These are phyloP conservation scores for Penicillium hordei DNA, from an alignment of 2,329 filamentous ascomycete species.

Conservation along the genomic window DNA sequence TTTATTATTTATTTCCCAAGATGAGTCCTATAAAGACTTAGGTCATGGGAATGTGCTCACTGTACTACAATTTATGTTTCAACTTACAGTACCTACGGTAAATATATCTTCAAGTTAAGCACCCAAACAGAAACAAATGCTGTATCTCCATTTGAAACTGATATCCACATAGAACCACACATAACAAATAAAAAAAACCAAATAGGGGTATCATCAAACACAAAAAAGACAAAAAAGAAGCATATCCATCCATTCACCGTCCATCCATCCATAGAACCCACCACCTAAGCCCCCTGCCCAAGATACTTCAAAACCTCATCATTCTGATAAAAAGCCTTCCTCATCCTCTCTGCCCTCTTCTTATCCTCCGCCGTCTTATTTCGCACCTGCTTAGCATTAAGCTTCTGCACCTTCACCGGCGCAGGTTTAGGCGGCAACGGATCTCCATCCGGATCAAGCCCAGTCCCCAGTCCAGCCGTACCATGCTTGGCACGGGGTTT, in stretches of 20 bases:
- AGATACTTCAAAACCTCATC: conserved; percentile 77
- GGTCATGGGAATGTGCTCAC: background rate
- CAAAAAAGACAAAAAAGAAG: background rate
- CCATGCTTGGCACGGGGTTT: conserved; percentile 71
- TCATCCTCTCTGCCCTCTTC: conserved; percentile 62
- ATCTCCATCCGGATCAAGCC: conserved; percentile 32
- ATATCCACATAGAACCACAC: background rate
- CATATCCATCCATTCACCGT: background rate
- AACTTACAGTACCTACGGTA: background rate
- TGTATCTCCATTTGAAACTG: background rate
- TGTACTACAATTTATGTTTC: background rate
- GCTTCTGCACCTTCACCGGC: conserved; percentile 48
- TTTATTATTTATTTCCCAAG: background rate
- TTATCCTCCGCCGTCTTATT: conserved; percentile 62
- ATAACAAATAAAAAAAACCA: background rate
- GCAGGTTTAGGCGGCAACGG: conserved; percentile 33
- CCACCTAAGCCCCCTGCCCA: conserved; percentile 36
- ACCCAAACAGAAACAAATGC: background rate
- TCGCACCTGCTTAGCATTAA: conserved; percentile 70
- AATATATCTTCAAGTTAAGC: background rate
- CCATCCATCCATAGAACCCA: background rate
- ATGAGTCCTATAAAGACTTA: background rate
- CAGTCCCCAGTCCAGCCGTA: conserved; percentile 69
- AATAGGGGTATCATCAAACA: conserved; percentile 1
- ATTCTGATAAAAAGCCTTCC: conserved; percentile 70